These are phyloP conservation scores for Cynara cardunculus DNA, from an alignment of 129 eudicot genomes.

Conservation along the genomic window DNA sequence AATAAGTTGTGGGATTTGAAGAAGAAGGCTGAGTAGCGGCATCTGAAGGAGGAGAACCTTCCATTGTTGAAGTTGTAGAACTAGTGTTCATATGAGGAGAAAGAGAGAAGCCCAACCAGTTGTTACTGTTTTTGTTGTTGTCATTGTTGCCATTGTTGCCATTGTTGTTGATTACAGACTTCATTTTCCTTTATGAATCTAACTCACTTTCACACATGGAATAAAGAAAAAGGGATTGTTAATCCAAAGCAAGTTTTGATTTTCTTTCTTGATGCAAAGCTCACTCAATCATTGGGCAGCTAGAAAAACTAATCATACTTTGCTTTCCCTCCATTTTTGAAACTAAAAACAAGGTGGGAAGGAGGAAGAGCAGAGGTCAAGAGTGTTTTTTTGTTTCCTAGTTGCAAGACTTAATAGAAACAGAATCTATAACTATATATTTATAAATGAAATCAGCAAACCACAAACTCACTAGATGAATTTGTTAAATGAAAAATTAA, in stretches of 20 bases:
- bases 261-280: conserved; percentile 21
- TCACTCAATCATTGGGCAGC: conserved; percentile 60
- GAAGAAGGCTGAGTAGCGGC: conserved; percentile 12
- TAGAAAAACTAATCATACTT: conserved; percentile 33
- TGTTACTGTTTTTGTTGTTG: conserved; percentile 30
- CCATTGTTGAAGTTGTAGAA: conserved; percentile 34
- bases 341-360: conserved; percentile 17
- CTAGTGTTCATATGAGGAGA: conserved; percentile 62
- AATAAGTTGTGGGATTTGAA: conserved; percentile 35
- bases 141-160: conserved; percentile 30
- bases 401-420: conserved; percentile 7
- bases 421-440: conserved; percentile 16
- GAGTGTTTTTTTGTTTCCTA: conserved; percentile 30
- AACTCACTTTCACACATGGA: conserved; percentile 34
- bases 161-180: conserved; percentile 49
- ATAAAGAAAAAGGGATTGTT: conserved; percentile 32
- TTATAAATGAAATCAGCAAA: neutral
- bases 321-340: conserved; percentile 43
- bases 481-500: conserved; percentile 9
- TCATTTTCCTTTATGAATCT: conserved; percentile 40
- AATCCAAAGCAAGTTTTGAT: conserved; percentile 22
- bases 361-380: neutral
- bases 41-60: conserved; percentile 29
- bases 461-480: conserved; percentile 21
- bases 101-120: conserved; percentile 87